Conservation (phyloP, 2,329 filamentous ascomycete species). For the Septoria petroselini region DNA sequence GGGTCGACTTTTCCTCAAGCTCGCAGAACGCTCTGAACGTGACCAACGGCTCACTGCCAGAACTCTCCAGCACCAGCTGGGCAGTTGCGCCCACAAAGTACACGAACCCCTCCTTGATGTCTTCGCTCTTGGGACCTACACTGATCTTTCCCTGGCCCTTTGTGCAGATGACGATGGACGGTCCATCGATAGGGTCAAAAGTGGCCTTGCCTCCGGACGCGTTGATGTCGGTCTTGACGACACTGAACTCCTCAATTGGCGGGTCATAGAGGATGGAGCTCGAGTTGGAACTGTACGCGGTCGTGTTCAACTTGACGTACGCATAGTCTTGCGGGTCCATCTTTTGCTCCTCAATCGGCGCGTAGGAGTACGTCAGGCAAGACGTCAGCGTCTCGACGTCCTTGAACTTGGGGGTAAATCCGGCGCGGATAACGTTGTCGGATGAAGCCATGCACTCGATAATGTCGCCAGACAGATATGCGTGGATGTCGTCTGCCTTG, state of each 20-base stretch:
- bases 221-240: constrained; percentile 75
- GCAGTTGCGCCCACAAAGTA: constrained; percentile 78
- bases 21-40: constrained; percentile 68
- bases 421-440: constrained; percentile 97
- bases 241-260: constrained; percentile 93
- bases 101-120: constrained; percentile 54
- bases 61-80: constrained; percentile 72
- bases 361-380: constrained; percentile 94
- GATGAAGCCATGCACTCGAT: constrained; percentile 98
- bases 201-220: constrained; percentile 72
- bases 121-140: constrained; percentile 76
- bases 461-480: constrained; percentile 89
- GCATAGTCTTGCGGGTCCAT: constrained; percentile 83
- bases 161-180: constrained; percentile 91
- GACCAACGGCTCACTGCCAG: constrained; percentile 66
- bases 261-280: constrained; percentile 79
- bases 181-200: constrained; percentile 81
- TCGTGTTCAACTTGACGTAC: constrained; percentile 76
- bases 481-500: constrained; percentile 94
- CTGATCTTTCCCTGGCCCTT: constrained; percentile 76
- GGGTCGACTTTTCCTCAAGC: constrained; percentile 20
- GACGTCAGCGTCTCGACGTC: constrained; percentile 83
- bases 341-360: constrained; percentile 92
- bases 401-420: constrained; percentile 98
- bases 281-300: constrained; percentile 74